Percentiles rank a stretch among this genome's conserved stretches.
Evolutionary conservation across 495 filamentous ascomycete species (phyloP).

Genomic region (Talaromyces adpressus): DNA sequence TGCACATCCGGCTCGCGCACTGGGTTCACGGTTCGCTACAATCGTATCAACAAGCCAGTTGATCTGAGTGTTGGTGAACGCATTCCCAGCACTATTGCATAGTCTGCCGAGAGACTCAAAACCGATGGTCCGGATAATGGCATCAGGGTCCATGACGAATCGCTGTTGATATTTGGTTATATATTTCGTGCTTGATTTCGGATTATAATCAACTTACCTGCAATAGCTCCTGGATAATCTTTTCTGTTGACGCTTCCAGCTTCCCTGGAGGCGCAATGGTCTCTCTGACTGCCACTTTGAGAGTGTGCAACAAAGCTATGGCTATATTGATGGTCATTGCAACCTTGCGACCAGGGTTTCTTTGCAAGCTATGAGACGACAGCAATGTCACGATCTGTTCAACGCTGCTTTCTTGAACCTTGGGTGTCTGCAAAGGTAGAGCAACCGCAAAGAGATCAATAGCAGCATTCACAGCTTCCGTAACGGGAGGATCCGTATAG

Average conservation of each 20-base stretch:
- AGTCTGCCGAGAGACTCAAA: constrained; percentile 85
- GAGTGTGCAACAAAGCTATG: constrained; percentile 66
- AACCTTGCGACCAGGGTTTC: constrained; percentile 80
- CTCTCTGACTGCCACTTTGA: constrained; percentile 81
- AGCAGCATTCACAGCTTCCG: constrained; percentile 88
- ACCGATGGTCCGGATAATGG: constrained; percentile 76
- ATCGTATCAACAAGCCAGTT: constrained; percentile 92
- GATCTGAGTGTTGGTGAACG: constrained; percentile 81
- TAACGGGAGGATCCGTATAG: constrained; percentile 76
- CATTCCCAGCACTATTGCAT: constrained; percentile 80
- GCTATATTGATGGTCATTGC: constrained; percentile 89
- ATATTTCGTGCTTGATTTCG: background rate
- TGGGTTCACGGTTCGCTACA: constrained; percentile 86
- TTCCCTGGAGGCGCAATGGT: constrained; percentile 65
- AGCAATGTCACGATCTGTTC: constrained; percentile 88
- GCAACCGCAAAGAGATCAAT: constrained; percentile 88
- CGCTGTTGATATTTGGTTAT: constrained; percentile 27
- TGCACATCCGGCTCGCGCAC: constrained; percentile 87
- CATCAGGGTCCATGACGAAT: constrained; percentile 75
- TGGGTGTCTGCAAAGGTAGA: constrained; percentile 77
- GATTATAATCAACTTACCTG: constrained; percentile 36
- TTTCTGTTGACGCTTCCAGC: constrained; percentile 72
- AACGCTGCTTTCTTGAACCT: constrained; percentile 90
- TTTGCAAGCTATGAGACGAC: constrained; percentile 68
- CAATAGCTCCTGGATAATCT: constrained; percentile 76